A percentile compares a stretch with the other conserved stretches of the same genome.
phyloP scores from a whole-genome alignment of 2,329 filamentous ascomycete genomes.

The Paracoccidioides lutzii region DNA sequence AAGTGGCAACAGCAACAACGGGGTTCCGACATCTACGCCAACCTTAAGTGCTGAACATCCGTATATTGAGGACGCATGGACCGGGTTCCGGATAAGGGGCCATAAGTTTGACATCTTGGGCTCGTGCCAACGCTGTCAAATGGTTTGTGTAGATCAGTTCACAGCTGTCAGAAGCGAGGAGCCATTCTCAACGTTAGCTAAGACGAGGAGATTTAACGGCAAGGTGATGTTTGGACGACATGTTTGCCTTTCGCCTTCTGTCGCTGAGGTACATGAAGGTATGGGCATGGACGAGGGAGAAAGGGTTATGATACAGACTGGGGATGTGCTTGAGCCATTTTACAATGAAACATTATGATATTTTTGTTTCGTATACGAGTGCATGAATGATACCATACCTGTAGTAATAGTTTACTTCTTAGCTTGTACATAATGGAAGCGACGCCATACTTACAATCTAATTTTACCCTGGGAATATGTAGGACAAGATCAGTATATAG shows the following conservation, averaged over 20 bases:
- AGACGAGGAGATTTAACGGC: conserved; percentile 69
- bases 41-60: conserved; percentile 39
- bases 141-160: conserved; percentile 86
- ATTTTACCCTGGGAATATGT: no score
- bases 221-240: conserved; percentile 87
- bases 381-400: neutral
- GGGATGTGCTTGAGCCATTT: conserved; percentile 26
- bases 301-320: conserved; percentile 24
- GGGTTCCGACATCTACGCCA: conserved; percentile 6
- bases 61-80: conserved; percentile 75
- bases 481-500: no score
- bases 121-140: conserved; percentile 79
- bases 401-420: neutral
- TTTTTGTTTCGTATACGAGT: neutral
- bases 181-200: conserved; percentile 76
- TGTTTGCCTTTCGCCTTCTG: conserved; percentile 31
- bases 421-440: neutral
- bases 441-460: no score
- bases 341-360: conserved; percentile 11
- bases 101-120: conserved; percentile 51
- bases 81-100: conserved; percentile 49
- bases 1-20: neutral
- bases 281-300: neutral
- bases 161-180: conserved; percentile 68
- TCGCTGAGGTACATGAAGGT: conserved; percentile 6